Conservation (phyloP, 1,284 basidiomycete genomes). For the Moesziomyces parantarcticus region DNA sequence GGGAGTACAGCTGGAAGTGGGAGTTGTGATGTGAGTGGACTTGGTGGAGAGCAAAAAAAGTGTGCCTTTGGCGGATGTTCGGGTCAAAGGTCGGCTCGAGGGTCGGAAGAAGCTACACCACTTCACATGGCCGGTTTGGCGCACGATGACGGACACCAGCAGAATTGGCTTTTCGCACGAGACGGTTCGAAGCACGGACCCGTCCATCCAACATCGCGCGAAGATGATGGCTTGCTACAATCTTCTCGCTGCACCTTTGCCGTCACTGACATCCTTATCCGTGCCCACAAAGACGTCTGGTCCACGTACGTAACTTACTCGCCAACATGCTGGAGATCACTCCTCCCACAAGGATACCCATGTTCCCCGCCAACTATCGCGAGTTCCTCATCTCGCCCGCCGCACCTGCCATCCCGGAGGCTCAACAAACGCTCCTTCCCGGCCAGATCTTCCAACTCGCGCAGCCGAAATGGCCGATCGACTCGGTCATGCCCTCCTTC, state of each 20-base stretch:
- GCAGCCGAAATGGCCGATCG: conserved; percentile 34
- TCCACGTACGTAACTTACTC: too few relatives aligned
- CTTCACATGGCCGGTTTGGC: conserved; percentile 4
- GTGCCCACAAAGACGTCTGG: too few relatives aligned
- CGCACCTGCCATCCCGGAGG: conserved; percentile 19
- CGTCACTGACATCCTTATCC: too few relatives aligned
- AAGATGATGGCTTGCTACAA: too few relatives aligned
- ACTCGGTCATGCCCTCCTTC: conserved; percentile 32
- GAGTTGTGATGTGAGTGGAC: too few relatives aligned
- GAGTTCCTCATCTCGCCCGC: conserved; percentile 28
- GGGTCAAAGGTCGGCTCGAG: conserved; percentile 1
- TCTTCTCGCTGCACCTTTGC: too few relatives aligned
- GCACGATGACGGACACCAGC: conserved; percentile 20
- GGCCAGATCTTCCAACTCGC: conserved; percentile 44
- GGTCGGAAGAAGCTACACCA: not conserved
- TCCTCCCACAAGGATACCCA: conserved; percentile 27
- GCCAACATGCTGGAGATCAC: conserved; percentile 33
- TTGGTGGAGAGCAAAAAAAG: not conserved
- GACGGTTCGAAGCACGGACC: not conserved
- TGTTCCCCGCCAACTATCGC: conserved; percentile 39
- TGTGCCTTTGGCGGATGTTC: conserved; percentile 15
- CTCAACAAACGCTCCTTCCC: conserved; percentile 23
- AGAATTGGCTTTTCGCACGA: not conserved
- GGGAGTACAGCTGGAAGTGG: too few relatives aligned
- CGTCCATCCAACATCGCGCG: not conserved